phyloP scores from a whole-genome alignment of 116 monocot genomes.

The Zostera marina region DNA sequence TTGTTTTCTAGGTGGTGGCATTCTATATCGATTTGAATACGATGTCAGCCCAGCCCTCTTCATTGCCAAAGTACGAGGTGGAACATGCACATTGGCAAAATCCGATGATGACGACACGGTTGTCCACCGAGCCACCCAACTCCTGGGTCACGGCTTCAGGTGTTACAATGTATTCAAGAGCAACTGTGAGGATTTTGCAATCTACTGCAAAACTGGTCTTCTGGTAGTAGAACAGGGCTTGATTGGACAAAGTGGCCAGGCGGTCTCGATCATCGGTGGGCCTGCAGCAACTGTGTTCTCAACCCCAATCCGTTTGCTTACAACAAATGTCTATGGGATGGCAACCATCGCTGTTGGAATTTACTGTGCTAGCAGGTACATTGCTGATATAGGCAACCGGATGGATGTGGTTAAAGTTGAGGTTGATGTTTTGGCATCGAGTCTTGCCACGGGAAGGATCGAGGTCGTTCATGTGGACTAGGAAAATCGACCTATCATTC shows the following conservation, averaged over 20 bases:
- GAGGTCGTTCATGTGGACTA: constrained; percentile 7
- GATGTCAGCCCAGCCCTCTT: constrained; percentile 49
- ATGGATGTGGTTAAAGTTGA: constrained; percentile 48
- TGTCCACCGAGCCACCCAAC: constrained; percentile 35
- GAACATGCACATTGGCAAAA: constrained; percentile 59
- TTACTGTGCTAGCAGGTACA: constrained; percentile 65
- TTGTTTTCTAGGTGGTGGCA: constrained; percentile 65
- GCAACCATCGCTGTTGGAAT: constrained; percentile 54
- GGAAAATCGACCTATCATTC: no score
- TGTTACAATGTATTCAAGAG: constrained; percentile 78
- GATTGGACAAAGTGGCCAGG: constrained; percentile 78
- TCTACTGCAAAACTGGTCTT: constrained; percentile 83
- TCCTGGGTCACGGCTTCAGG: constrained; percentile 51
- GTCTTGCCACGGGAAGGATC: constrained; percentile 33
- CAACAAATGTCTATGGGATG: constrained; percentile 69
- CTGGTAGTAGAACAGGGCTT: constrained; percentile 54
- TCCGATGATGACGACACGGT: constrained; percentile 36
- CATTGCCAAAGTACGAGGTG: constrained; percentile 74
- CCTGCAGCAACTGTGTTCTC: constrained; percentile 58
- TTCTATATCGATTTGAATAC: constrained; percentile 70
- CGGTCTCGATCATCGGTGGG: constrained; percentile 64
- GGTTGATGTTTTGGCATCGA: constrained; percentile 53
- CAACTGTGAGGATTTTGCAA: constrained; percentile 92
- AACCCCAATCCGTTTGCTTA: constrained; percentile 51
- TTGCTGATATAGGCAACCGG: constrained; percentile 64